These are phyloP conservation scores for Tuber calosporum DNA, from an alignment of 495 filamentous ascomycete genomes.

Conservation along the genomic window DNA sequence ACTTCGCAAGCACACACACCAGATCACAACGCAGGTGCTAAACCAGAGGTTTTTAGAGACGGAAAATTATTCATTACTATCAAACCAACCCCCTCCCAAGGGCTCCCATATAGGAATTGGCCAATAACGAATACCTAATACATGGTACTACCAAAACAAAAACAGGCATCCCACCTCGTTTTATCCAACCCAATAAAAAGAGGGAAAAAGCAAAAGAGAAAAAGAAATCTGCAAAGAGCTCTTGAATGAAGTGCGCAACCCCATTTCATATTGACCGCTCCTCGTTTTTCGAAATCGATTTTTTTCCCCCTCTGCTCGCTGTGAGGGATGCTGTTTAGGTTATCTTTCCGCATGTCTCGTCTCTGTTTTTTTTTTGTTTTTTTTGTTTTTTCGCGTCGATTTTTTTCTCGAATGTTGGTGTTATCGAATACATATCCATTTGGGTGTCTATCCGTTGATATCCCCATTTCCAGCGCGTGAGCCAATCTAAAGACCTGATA, in stretches of 20 bases:
- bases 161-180: background rate
- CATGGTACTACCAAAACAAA: background rate
- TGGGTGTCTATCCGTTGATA: conserved; percentile 1
- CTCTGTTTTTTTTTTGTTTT: conserved; percentile 11
- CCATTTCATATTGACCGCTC: background rate
- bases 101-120: background rate
- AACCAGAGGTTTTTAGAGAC: background rate
- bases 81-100: background rate
- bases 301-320: background rate
- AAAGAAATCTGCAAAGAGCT: background rate
- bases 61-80: conserved; percentile 1
- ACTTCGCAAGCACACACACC: background rate
- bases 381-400: conserved; percentile 9
- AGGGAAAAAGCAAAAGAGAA: background rate
- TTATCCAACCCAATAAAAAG: background rate
- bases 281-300: background rate
- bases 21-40: no score
- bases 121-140: background rate
- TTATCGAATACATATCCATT: conserved; percentile 13
- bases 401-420: conserved; percentile 10
- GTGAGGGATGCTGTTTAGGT: background rate
- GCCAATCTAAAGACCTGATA: background rate
- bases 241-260: background rate
- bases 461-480: conserved; percentile 1
- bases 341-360: conserved; percentile 17